Percentiles rank a stretch among this genome's conserved stretches.
These are phyloP conservation scores for Antitrichia curtipendula DNA, from an alignment of 225 moss, liverwort and hornwort genomes.

Conservation along the genomic window DNA sequence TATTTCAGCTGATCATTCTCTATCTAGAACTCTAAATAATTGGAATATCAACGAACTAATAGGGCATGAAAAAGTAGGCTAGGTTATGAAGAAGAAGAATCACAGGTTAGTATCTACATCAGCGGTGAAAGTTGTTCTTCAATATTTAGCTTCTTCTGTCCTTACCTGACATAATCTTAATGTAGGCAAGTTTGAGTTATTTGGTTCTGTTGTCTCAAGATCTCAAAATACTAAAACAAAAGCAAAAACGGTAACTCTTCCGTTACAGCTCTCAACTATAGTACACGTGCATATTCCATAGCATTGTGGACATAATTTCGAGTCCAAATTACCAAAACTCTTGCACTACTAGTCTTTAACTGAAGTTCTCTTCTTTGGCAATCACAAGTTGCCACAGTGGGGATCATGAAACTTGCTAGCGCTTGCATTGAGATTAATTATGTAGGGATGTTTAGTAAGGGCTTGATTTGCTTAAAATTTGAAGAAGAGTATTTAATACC, in stretches of 20 bases:
- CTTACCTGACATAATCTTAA: neutral
- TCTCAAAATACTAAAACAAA: neutral
- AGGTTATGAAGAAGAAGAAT: neutral
- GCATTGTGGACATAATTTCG: neutral
- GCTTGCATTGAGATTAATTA: neutral
- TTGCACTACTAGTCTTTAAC: neutral
- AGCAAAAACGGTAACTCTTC: neutral
- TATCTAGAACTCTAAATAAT: neutral
- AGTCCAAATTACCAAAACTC: neutral
- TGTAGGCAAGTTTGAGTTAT: neutral
- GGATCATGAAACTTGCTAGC: neutral
- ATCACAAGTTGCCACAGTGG: neutral
- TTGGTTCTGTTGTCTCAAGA: neutral
- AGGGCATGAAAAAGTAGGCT: neutral
- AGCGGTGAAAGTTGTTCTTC: neutral
- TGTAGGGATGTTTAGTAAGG: too few species aligned
- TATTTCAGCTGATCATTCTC: neutral
- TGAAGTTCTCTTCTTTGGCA: neutral
- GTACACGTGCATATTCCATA: neutral
- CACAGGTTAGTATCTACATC: neutral
- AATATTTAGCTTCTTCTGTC: neutral
- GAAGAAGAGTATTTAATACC: conserved; percentile 7
- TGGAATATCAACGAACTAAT: neutral
- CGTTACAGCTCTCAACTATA: neutral
- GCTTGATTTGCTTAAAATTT: neutral